phyloP scores from a whole-genome alignment of 768 basidiomycete genomes.

The Lactarius trivialis region DNA sequence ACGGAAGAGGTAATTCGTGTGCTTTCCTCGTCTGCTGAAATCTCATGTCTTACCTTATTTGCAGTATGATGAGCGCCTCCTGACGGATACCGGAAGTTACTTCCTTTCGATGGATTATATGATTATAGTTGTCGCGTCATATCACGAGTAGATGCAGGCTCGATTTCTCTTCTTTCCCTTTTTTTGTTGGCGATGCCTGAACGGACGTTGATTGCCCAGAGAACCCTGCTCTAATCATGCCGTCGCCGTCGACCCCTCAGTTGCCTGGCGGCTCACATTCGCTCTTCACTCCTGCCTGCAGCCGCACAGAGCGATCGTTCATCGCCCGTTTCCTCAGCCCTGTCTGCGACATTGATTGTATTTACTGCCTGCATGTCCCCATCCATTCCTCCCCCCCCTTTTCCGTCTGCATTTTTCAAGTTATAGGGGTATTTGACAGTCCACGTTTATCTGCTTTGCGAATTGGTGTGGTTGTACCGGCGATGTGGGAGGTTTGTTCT shows the following conservation, averaged over 20 bases:
- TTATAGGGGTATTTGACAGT: slow-evolving; percentile 23
- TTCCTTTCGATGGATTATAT: slow-evolving; percentile 13
- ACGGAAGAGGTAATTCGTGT: slow-evolving; percentile 72
- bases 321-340: slow-evolving; percentile 3
- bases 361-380: slow-evolving; percentile 5
- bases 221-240: neutral
- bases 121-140: slow-evolving; percentile 20
- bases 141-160: slow-evolving; percentile 7
- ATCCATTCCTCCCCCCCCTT: slow-evolving; percentile 18
- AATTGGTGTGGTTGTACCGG: slow-evolving; percentile 12
- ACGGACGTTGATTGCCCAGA: neutral
- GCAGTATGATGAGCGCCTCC: slow-evolving; percentile 24
- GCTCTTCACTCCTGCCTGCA: neutral
- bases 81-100: slow-evolving; percentile 7
- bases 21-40: neutral
- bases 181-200: slow-evolving; percentile 3
- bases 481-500: slow-evolving; percentile 3
- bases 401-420: slow-evolving; percentile 12
- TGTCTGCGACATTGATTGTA: slow-evolving; percentile 13
- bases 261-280: neutral
- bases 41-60: neutral
- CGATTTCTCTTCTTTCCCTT: neutral
- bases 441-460: slow-evolving; percentile 14
- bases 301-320: neutral
- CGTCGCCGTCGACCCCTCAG: neutral